Conservation (phyloP, 257 asterid genomes). For the Penstemon davidsonii region DNA sequence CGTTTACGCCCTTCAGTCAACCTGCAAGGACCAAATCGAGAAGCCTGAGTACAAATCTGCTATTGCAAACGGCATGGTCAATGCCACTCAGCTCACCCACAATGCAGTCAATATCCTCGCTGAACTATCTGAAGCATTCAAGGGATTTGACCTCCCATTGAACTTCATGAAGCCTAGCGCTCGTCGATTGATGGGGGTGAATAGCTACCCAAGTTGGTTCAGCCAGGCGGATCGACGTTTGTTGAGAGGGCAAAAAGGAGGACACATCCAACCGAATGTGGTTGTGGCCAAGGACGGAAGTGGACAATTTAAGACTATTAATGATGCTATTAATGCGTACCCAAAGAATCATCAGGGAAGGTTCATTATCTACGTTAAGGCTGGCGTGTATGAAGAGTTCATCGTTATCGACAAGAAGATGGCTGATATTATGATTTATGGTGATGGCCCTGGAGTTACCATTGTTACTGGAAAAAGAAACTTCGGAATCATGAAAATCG, state of each 20-base stretch:
- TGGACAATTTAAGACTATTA: constrained; percentile 37
- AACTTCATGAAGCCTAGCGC: neutral
- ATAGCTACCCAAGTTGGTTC: constrained; percentile 45
- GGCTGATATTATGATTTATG: constrained; percentile 43
- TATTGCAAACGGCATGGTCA: constrained; percentile 40
- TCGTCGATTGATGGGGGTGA: constrained; percentile 33
- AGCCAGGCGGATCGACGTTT: constrained; percentile 37
- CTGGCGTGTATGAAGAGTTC: constrained; percentile 40
- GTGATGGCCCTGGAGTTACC: constrained; percentile 49
- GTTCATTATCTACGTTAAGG: constrained; percentile 44
- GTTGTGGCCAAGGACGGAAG: constrained; percentile 45
- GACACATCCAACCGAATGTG: constrained; percentile 27
- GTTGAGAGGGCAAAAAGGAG: constrained; percentile 20
- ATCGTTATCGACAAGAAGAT: constrained; percentile 32
- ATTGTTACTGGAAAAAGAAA: constrained; percentile 39
- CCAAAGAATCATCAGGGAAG: constrained; percentile 37
- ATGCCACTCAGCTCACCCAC: constrained; percentile 53
- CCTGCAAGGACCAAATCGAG: constrained; percentile 46
- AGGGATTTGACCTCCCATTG: constrained; percentile 29
- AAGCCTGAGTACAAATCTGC: constrained; percentile 47
- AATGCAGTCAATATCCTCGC: constrained; percentile 62
- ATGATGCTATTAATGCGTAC: constrained; percentile 38
- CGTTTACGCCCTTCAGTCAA: constrained; percentile 41
- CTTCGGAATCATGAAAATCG: constrained; percentile 1
- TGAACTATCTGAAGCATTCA: constrained; percentile 28